Evolutionary conservation across 257 asterid species (phyloP).

Genomic region (Eustoma russellianum): DNA sequence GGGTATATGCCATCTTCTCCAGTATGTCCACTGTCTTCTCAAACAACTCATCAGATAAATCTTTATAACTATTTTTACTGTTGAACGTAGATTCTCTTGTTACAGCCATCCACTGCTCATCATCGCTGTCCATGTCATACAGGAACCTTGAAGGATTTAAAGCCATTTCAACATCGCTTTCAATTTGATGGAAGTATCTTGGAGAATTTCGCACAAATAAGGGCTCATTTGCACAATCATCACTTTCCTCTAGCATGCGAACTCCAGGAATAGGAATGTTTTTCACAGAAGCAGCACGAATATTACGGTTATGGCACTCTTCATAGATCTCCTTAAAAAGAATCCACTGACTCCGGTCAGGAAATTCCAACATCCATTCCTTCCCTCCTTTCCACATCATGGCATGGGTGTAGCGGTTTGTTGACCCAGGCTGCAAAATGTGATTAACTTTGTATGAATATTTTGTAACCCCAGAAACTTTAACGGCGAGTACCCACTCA

Average conservation of each 20-base stretch:
- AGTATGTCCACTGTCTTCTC: conserved; percentile 66
- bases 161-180: conserved; percentile 89
- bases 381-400: conserved; percentile 99
- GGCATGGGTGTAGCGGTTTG: conserved; percentile 90
- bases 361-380: conserved; percentile 92
- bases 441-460: conserved; percentile 66
- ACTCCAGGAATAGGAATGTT: conserved; percentile 97
- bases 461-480: conserved; percentile 62
- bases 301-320: conserved; percentile 83
- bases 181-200: conserved; percentile 66
- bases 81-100: conserved; percentile 14
- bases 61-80: conserved; percentile 24
- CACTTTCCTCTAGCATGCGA: conserved; percentile 51
- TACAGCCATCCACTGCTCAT: conserved; percentile 61
- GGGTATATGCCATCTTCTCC: conserved; percentile 69
- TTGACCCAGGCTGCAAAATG: conserved; percentile 77
- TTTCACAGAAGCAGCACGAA: conserved; percentile 93
- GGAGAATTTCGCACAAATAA: conserved; percentile 46
- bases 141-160: conserved; percentile 60
- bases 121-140: conserved; percentile 94
- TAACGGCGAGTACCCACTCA: conserved; percentile 81
- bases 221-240: conserved; percentile 35
- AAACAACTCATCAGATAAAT: conserved; percentile 59
- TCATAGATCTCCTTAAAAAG: conserved; percentile 92
- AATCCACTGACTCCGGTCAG: conserved; percentile 85